These are phyloP conservation scores for Emericellopsis terricola DNA, from an alignment of 495 filamentous ascomycete genomes.

Conservation along the genomic window DNA sequence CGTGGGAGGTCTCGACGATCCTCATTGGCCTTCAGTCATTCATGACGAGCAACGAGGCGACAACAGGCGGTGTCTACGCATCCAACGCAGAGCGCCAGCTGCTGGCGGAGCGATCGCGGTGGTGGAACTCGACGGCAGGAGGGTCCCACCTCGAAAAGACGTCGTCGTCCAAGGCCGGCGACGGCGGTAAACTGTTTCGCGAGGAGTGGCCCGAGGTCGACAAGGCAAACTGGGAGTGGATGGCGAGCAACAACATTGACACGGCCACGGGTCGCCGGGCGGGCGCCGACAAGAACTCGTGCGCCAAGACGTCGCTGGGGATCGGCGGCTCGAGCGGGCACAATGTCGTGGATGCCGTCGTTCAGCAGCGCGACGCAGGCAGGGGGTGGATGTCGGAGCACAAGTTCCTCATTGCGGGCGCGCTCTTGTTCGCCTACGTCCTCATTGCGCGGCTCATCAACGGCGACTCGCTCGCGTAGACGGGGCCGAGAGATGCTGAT, in stretches of 20 bases:
- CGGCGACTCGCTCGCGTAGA: too few species aligned
- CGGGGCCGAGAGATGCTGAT: too few species aligned
- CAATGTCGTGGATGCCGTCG: conserved; percentile 58
- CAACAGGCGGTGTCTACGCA: conserved; percentile 76
- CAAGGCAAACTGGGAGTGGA: conserved; percentile 85
- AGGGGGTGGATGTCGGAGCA: conserved; percentile 65
- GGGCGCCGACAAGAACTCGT: conserved; percentile 22
- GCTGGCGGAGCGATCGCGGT: conserved; percentile 60
- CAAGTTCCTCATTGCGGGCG: conserved; percentile 51
- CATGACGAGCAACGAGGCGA: conserved; percentile 99
- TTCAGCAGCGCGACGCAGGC: conserved; percentile 57
- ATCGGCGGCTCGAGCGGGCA: conserved; percentile 43
- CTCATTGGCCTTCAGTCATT: conserved; percentile 86
- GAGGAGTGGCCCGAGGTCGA: conserved; percentile 84
- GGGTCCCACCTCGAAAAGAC: conserved; percentile 45
- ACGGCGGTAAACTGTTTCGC: conserved; percentile 80
- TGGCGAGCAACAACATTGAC: conserved; percentile 68
- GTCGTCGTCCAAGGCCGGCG: conserved; percentile 48
- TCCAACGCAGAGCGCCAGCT: conserved; percentile 61
- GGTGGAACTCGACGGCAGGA: conserved; percentile 96
- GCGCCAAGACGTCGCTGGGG: conserved; percentile 49
- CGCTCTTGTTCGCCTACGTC: conserved; percentile 57
- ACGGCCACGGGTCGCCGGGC: conserved; percentile 47
- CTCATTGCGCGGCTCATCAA: conserved; percentile 56
- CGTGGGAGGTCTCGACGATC: conserved; percentile 97